These are phyloP conservation scores for Serendipita vermifera DNA, from an alignment of 768 basidiomycete species.

Conservation along the genomic window DNA sequence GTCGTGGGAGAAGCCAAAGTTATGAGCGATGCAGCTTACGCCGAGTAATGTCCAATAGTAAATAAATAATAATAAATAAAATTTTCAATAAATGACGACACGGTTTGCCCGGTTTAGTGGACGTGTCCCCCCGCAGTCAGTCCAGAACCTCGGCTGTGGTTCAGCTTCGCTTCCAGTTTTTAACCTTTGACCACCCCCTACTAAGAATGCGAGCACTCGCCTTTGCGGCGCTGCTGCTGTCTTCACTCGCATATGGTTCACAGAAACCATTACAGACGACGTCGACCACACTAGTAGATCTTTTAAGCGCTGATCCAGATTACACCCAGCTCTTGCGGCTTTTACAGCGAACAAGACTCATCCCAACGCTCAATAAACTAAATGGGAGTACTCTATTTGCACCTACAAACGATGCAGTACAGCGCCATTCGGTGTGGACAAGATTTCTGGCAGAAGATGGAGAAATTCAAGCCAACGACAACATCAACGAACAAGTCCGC, in stretches of 20 bases:
- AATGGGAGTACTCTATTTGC: conserved; percentile 81
- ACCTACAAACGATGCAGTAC: conserved; percentile 85
- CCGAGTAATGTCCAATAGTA: too few relatives aligned
- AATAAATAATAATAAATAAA: too few relatives aligned
- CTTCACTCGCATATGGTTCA: not conserved
- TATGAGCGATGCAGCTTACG: too few relatives aligned
- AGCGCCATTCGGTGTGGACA: conserved; percentile 28
- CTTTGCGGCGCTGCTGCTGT: conserved; percentile 2
- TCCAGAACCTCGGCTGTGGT: too few relatives aligned
- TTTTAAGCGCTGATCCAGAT: conserved; percentile 59
- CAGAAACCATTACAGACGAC: conserved; percentile 2
- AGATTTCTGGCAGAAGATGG: conserved; percentile 24
- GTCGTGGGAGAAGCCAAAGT: too few relatives aligned
- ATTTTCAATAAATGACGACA: too few relatives aligned
- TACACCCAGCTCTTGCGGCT: conserved; percentile 63
- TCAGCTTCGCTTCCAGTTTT: too few relatives aligned
- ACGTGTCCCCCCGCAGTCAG: too few relatives aligned
- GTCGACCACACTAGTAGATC: conserved; percentile 61
- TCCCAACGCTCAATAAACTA: conserved; percentile 84
- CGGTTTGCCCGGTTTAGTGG: too few relatives aligned
- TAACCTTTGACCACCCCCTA: too few relatives aligned
- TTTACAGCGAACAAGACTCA: conserved; percentile 71
- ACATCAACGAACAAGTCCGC: conserved; percentile 68
- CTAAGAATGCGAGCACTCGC: not conserved
- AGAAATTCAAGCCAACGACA: conserved; percentile 39